Evolutionary conservation across 2,329 filamentous ascomycete genomes (phyloP), one percentile per base, ranked within the genome.

Genomic region (Colletotrichum abscissum): DNA sequence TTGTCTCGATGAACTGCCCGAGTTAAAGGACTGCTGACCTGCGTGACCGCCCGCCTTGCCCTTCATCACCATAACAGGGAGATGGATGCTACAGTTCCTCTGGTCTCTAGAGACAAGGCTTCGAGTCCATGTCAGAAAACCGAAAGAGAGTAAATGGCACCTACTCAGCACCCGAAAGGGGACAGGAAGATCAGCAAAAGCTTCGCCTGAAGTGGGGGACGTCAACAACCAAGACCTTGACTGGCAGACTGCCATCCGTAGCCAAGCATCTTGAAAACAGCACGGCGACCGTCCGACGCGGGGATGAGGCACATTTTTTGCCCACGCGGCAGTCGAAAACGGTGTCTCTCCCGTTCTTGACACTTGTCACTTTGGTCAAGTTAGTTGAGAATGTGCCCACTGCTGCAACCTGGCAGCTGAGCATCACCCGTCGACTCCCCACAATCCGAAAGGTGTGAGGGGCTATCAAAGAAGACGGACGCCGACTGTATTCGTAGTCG

Each of bases 141-240:
- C 22, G 35, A 56, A 11, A 59, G n/a, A 22, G 42, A 30, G 52
- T 35, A 5, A 30, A 38, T 35, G 26, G 1, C 28, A 56, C 46
- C 16, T 52, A 26, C 54, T 16, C n/a, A 16, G 56, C 9, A 30
- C 22, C 55, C 19, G 55, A 65, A 60, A 59, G 49, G 42, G 9
- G 9, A 57, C 16, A 73, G 26, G 42, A 16, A 65, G 67, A 73
- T 64, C 46, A 60, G 67, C 66, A 65, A 69, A 70, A 73, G 66
- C 66, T 73, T 73, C 66, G 70, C 66, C 54, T 56, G 66, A 72
- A 69, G 70, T 72, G 59, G 69, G 55, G 69, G 38, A 19, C 42
- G 52, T 30, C n/a, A 24, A 42, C 14, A 54, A 26, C 58, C 58
- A 52, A 72, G 42, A 46, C 19, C 69, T 42, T 46, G 58, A n/a